Conservation (phyloP, 2,329 filamentous ascomycete species). For the Decorospora gaudefroyi region DNA sequence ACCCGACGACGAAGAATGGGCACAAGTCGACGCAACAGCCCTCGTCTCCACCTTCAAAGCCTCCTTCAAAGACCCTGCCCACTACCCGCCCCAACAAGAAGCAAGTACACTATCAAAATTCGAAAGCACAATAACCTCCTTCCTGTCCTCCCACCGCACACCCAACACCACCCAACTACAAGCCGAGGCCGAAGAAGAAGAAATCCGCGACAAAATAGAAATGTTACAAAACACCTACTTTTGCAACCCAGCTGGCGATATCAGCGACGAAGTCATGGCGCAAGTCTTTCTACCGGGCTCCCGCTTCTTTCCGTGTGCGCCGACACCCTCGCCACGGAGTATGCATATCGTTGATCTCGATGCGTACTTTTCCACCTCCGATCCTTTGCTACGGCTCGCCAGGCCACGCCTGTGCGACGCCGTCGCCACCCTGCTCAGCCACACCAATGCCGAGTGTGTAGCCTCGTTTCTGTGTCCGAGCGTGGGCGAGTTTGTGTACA, state of each 20-base stretch:
- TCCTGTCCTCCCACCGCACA: not conserved
- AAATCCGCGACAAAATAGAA: not conserved
- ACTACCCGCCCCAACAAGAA: not conserved
- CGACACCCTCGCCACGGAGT: not conserved
- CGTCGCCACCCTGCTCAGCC: slow-evolving; percentile 21
- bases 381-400: slow-evolving; percentile 2
- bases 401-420: slow-evolving; percentile 23
- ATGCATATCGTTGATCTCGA: slow-evolving; percentile 19
- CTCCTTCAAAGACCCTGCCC: slow-evolving; percentile 5
- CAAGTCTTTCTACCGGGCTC: not conserved
- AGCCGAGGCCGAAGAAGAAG: slow-evolving; percentile 2
- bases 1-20: slow-evolving; percentile 19
- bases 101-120: slow-evolving; percentile 3
- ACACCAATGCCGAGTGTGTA: slow-evolving; percentile 17
- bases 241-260: slow-evolving; percentile 9
- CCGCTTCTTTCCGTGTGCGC: not conserved
- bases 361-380: slow-evolving; percentile 1
- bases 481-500: slow-evolving; percentile 21
- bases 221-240: slow-evolving; percentile 10
- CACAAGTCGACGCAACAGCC: slow-evolving; percentile 4
- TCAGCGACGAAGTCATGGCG: slow-evolving; percentile 11
- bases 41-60: slow-evolving; percentile 13
- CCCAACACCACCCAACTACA: not conserved
- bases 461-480: slow-evolving; percentile 17
- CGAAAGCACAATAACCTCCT: not conserved